Base-by-base conservation (phyloP, 208 protist genomes). In the Acanthamoeba culbertsoni region DNA sequence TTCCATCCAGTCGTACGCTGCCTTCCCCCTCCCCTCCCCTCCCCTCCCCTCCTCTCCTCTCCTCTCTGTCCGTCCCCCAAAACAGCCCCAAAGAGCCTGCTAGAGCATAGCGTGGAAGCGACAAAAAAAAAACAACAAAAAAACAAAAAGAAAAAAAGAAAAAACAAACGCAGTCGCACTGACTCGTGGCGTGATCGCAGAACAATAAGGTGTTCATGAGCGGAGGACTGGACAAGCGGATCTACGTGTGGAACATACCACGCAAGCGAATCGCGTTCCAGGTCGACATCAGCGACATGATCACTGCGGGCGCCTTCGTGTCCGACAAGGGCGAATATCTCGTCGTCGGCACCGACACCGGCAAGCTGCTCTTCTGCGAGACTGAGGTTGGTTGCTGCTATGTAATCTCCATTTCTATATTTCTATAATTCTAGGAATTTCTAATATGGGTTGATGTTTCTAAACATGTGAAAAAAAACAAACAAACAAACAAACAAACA, bases 191-290 rank as follows among this genome's bases (percentile, higher is more conserved):
- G 51, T 14, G 10, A 88, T 23, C 31, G 10, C 84, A 95, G 79
- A 93, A 95, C 86, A 88, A 95, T 42, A 33, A 86, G 18, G 86
- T 94, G 40, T 96, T 96, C 57, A 42, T 96, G 55, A 93, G 82
- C 35, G 95, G 88, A 28, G 95, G 92, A 16, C n/a, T 96, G 12
- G 96, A 97, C 93, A 77, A 71, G 31, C 86, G 82, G 45, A 28
- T 97, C 48, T 92, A 95, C 18, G 55, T 97, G 33, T 97, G 96
- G 96, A 96, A 95, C 79, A 96, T 97, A 53, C 18, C 73, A 3
- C 35, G 93, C 14, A 92, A 95, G 35, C 84, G 92, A 42, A 93
- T 96, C 40, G 57, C 95, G 10, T 37, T 89, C 43, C 94, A 93
- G 35, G 88, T 86, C 23, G 82, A 95, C 26, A 93, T 79, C n/a